phyloP scores from a whole-genome alignment of 768 basidiomycete genomes.

The Hygrophorus russula region DNA sequence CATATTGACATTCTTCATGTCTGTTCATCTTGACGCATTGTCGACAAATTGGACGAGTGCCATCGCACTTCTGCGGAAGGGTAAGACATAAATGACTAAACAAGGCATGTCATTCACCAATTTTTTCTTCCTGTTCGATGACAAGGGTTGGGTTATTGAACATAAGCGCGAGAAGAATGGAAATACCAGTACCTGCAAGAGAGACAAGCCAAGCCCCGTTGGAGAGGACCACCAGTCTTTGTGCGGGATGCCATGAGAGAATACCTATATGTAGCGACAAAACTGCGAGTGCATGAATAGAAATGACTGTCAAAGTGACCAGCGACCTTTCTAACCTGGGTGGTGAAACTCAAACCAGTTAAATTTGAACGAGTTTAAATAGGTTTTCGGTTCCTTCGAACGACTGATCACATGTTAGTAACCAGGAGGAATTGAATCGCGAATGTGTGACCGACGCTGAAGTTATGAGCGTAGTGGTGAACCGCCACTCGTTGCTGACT shows the following conservation, averaged over 20 bases:
- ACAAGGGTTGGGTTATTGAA: conserved; percentile 2
- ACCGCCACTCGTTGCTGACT: too few relatives aligned
- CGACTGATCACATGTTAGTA: too few relatives aligned
- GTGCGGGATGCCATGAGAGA: neutral
- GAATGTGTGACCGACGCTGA: too few relatives aligned
- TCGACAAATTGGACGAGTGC: conserved; percentile 40
- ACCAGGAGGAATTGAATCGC: too few relatives aligned
- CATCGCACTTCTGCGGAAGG: conserved; percentile 45
- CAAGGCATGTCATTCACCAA: conserved; percentile 20
- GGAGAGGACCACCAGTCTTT: conserved; percentile 11
- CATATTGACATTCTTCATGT: conserved; percentile 42
- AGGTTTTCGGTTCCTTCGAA: too few relatives aligned
- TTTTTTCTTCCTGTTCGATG: conserved; percentile 27
- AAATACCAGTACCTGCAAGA: conserved; percentile 27
- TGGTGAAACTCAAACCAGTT: too few relatives aligned
- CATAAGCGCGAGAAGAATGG: neutral
- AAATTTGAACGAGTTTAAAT: too few relatives aligned
- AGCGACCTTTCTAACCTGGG: too few relatives aligned
- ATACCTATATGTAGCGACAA: too few relatives aligned
- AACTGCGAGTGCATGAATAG: too few relatives aligned
- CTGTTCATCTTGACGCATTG: conserved; percentile 47
- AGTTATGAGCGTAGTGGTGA: too few relatives aligned
- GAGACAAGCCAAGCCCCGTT: conserved; percentile 32
- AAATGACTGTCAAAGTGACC: too few relatives aligned
- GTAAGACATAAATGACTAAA: neutral